Evolutionary conservation across 2,329 filamentous ascomycete species (phyloP).

Genomic region (Penicillium concentricum): DNA sequence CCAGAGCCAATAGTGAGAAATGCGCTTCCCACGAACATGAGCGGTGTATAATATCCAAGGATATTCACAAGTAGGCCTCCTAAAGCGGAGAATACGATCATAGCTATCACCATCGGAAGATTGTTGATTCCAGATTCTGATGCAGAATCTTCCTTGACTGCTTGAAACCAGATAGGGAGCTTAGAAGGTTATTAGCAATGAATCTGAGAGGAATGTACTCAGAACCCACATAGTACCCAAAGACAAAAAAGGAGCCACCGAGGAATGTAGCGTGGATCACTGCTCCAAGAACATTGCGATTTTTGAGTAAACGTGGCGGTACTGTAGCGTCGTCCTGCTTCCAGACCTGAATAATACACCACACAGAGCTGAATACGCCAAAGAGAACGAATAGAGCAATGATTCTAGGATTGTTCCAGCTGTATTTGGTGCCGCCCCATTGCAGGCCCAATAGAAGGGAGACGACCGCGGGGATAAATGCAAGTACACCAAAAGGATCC

Average conservation of each 20-base stretch:
- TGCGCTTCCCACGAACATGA: constrained; percentile 33
- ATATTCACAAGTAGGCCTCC: constrained; percentile 31
- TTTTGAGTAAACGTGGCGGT: constrained; percentile 45
- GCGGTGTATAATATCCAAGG: constrained; percentile 43
- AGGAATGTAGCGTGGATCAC: constrained; percentile 45
- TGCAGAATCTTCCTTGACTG: constrained; percentile 35
- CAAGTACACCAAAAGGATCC: constrained; percentile 44
- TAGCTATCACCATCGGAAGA: constrained; percentile 36
- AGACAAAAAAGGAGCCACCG: constrained; percentile 45
- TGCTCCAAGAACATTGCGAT: constrained; percentile 45
- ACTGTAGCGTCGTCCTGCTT: constrained; percentile 46
- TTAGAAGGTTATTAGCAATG: constrained; percentile 1
- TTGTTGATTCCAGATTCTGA: constrained; percentile 39
- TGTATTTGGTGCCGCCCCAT: constrained; percentile 46
- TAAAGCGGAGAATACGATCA: constrained; percentile 34
- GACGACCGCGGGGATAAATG: constrained; percentile 47
- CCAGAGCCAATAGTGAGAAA: constrained; percentile 36
- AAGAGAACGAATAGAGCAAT: constrained; percentile 52
- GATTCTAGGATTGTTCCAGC: constrained; percentile 47
- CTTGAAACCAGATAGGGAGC: constrained; percentile 48
- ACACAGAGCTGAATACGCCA: constrained; percentile 47
- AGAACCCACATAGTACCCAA: constrained; percentile 45
- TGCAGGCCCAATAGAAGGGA: constrained; percentile 51
- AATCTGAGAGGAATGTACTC: too few species aligned
- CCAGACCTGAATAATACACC: constrained; percentile 40